Percentiles rank a stretch among this genome's conserved stretches.
phyloP scores from a whole-genome alignment of 768 basidiomycete species.

The Tylopilus vinaceipallidus region DNA sequence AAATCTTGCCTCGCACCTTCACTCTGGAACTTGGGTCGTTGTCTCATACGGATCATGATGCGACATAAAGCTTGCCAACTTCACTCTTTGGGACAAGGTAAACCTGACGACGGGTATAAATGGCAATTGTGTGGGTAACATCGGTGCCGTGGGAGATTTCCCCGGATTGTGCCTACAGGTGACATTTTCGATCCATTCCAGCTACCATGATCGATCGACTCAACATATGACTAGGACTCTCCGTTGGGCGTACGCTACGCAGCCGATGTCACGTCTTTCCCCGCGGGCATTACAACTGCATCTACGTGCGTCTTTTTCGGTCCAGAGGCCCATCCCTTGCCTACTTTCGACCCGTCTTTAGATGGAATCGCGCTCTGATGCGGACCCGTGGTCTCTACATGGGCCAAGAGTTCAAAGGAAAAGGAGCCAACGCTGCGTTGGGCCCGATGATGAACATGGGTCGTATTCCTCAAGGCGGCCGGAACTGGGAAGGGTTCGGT shows the following conservation, averaged over 20 bases:
- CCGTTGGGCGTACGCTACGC: not conserved
- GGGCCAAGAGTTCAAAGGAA: slow-evolving; percentile 78
- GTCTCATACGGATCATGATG: not conserved
- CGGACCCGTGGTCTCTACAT: slow-evolving; percentile 74
- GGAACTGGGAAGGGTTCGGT: slow-evolving; percentile 95
- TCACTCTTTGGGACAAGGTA: slow-evolving; percentile 46
- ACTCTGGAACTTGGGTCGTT: not conserved
- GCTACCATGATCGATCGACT: not conserved
- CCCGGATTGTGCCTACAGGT: not conserved
- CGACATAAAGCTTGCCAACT: slow-evolving; percentile 36
- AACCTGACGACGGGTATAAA: not conserved
- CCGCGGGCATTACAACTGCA: not conserved
- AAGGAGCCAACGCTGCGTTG: slow-evolving; percentile 81
- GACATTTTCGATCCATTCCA: not conserved
- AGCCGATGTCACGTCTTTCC: not conserved
- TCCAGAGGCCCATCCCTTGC: too few relatives aligned
- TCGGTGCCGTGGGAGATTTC: not conserved
- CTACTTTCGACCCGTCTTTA: too few relatives aligned
- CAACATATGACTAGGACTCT: not conserved
- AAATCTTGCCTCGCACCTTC: not conserved
- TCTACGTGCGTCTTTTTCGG: not conserved
- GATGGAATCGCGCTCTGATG: slow-evolving; percentile 76
- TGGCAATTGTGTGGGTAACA: not conserved
- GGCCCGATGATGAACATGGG: slow-evolving; percentile 89
- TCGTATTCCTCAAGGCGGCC: slow-evolving; percentile 70